phyloP scores from a whole-genome alignment of 176 grass and related monocot species.

The Alloteropsis semialata region DNA sequence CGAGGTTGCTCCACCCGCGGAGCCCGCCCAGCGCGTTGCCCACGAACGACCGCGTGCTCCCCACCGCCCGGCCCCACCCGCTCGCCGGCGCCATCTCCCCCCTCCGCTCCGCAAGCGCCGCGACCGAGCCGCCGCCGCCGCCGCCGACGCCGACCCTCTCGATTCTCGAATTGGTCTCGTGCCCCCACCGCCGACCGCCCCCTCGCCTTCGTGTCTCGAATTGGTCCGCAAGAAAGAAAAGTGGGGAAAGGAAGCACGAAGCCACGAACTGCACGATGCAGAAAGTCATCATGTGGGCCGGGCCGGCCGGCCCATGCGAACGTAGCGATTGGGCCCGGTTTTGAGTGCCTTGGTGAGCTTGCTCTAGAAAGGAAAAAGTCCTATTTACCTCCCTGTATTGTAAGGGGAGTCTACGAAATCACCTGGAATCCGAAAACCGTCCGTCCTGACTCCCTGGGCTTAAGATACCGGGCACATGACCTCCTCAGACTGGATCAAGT shows the following conservation, averaged over 20 bases:
- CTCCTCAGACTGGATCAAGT: too few relatives aligned
- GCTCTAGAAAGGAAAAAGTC: too few relatives aligned
- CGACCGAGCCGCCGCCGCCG: not conserved
- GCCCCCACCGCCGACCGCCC: constrained; percentile 10
- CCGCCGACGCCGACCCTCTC: not conserved
- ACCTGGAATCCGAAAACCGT: too few relatives aligned
- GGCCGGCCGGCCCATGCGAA: not conserved
- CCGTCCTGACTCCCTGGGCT: too few relatives aligned
- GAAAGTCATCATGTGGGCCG: not conserved
- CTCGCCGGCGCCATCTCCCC: constrained; percentile 41
- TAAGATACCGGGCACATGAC: too few relatives aligned
- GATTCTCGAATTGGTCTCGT: constrained; percentile 36
- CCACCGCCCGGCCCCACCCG: constrained; percentile 45
- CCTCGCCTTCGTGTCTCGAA: constrained; percentile 11
- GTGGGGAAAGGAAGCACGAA: not conserved
- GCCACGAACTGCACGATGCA: not conserved
- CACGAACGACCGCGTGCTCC: constrained; percentile 78
- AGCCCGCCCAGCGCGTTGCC: constrained; percentile 89
- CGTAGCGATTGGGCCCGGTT: not conserved
- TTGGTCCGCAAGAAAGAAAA: constrained; percentile 46
- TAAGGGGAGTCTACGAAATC: too few relatives aligned
- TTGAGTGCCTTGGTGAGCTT: not conserved
- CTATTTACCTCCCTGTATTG: too few relatives aligned
- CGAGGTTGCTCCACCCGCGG: constrained; percentile 80
- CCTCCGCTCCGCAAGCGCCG: not conserved